phyloP scores from a whole-genome alignment of 306 rosid genomes.

The Morella rubra region DNA sequence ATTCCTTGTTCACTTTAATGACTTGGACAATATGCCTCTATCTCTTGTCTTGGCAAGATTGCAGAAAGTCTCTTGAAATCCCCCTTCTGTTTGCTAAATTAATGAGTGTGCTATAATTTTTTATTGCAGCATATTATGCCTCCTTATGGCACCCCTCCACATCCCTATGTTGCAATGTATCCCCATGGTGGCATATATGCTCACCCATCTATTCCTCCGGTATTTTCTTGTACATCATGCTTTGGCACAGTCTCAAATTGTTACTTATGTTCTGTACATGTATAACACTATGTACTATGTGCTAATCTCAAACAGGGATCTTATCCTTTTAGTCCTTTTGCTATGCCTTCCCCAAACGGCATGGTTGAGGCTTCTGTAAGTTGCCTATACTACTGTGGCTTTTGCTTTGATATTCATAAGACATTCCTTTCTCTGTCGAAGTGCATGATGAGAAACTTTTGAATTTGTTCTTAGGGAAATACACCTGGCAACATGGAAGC shows the following conservation, averaged over 20 bases:
- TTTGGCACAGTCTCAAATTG: constrained; percentile 29
- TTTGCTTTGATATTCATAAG: constrained; percentile 7
- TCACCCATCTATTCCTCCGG: constrained; percentile 98
- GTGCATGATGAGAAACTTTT: constrained; percentile 30
- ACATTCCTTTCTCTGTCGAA: constrained; percentile 26
- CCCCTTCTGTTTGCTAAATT: constrained; percentile 3
- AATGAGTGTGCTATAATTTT: constrained; percentile 4
- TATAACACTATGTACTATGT: constrained; percentile 21
- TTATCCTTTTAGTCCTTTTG: constrained; percentile 93
- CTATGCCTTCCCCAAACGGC: constrained; percentile 93
- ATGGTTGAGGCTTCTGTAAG: constrained; percentile 88
- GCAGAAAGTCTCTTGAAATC: neutral
- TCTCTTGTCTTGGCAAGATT: neutral
- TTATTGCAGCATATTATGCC: constrained; percentile 94
- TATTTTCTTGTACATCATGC: constrained; percentile 40
- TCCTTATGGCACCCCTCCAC: constrained; percentile 96
- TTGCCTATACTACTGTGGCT: constrained; percentile 26
- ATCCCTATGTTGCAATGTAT: constrained; percentile 98
- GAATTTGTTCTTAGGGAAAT: constrained; percentile 66
- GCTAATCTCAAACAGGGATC: constrained; percentile 64
- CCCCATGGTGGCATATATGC: constrained; percentile 99
- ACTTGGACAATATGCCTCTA: neutral
- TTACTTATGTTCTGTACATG: constrained; percentile 19
- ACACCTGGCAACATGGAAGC: constrained; percentile 78
- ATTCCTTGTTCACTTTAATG: neutral